These are phyloP conservation scores for Serendipita indica DNA, from an alignment of 768 basidiomycete species.

Conservation along the genomic window DNA sequence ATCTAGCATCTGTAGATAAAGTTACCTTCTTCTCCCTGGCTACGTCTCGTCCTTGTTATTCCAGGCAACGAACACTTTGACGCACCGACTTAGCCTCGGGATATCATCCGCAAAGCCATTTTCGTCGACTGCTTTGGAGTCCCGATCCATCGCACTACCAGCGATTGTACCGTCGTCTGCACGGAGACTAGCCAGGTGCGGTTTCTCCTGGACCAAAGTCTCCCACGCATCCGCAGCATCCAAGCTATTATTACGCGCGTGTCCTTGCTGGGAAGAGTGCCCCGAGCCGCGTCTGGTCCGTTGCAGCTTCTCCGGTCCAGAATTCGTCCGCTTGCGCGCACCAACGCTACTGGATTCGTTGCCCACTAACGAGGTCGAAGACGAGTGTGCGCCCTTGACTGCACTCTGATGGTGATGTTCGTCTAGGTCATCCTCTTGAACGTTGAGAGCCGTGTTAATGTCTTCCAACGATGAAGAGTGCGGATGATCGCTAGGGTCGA, in stretches of 20 bases:
- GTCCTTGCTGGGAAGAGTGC: no score
- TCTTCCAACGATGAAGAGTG: no score
- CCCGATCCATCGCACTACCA: background rate
- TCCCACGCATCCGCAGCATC: conserved; percentile 8
- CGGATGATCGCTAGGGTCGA: no score
- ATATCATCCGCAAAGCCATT: background rate
- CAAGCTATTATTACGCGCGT: background rate
- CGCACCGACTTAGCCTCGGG: background rate
- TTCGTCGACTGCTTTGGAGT: background rate
- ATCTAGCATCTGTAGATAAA: no score
- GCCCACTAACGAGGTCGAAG: background rate
- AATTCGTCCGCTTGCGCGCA: background rate
- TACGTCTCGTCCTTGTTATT: background rate
- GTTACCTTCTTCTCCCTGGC: no score
- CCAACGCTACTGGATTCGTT: background rate
- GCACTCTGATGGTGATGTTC: background rate
- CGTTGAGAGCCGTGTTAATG: no score
- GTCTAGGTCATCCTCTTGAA: no score
- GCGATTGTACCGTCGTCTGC: no score
- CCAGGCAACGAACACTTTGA: conserved; percentile 9
- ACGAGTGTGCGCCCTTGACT: background rate
- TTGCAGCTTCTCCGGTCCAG: background rate
- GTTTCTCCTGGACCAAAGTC: background rate
- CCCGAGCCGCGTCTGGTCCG: background rate
- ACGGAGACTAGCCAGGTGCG: background rate